Percentiles rank a stretch among this genome's conserved stretches.
Conservation (phyloP, 2,329 filamentous ascomycete species). For the Davidsoniella australis region DNA sequence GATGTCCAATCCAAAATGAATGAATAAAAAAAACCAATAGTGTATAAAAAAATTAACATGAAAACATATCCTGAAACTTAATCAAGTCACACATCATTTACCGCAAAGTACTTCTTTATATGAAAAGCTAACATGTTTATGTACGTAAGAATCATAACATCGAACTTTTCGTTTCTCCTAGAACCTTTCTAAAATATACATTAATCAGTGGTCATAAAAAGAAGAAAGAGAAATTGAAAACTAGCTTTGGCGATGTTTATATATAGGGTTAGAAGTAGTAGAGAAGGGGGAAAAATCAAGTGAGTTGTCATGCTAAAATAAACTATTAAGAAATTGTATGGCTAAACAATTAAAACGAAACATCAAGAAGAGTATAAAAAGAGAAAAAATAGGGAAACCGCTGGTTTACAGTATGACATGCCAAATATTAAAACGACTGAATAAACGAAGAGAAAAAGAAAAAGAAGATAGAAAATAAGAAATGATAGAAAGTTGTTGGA, state of each 20-base stretch:
- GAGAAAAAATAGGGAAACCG: not conserved
- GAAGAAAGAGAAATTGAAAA: not conserved
- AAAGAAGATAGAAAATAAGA: slow-evolving; percentile 1
- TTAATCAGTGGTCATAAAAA: no score
- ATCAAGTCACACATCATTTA: not conserved
- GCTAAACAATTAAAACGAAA: not conserved
- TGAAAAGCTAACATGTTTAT: no score
- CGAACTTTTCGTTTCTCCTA: no score
- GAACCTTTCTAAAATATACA: no score
- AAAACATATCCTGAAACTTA: not conserved
- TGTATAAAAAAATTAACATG: slow-evolving; percentile 11
- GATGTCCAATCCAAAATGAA: slow-evolving; percentile 7
- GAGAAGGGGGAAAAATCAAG: no score
- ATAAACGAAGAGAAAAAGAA: not conserved
- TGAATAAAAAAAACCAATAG: slow-evolving; percentile 9
- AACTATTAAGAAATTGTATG: not conserved
- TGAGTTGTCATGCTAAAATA: no score
- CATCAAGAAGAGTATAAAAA: not conserved
- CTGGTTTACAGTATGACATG: no score
- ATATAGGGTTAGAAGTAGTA: no score
- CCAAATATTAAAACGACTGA: not conserved
- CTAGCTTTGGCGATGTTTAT: not conserved
- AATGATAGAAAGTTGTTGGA: not conserved
- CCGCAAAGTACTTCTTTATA: no score
- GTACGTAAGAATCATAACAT: no score